Evolutionary conservation across 257 asterid genomes (phyloP).

Genomic region (Salvia miltiorrhiza): DNA sequence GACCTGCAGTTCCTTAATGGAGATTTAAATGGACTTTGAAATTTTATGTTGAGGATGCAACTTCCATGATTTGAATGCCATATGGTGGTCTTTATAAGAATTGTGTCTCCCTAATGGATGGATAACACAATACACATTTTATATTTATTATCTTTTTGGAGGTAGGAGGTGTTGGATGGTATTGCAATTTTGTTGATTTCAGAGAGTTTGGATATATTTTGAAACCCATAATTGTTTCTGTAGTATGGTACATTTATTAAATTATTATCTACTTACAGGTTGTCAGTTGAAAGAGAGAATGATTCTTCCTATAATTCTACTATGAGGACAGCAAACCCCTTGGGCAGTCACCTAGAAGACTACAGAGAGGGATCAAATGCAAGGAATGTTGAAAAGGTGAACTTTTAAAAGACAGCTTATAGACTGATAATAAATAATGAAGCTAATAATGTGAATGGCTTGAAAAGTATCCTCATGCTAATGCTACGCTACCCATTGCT

Average conservation of each 20-base stretch:
- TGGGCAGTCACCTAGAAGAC: conserved; percentile 15
- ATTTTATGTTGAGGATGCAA: neutral
- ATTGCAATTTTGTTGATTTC: neutral
- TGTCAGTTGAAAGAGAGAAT: conserved; percentile 21
- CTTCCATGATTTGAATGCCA: neutral
- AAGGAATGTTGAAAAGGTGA: conserved; percentile 28
- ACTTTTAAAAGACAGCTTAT: conserved; percentile 4
- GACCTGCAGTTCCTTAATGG: neutral
- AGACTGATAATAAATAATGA: conserved; percentile 6
- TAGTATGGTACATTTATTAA: neutral
- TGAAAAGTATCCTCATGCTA: neutral
- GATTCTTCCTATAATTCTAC: conserved; percentile 5
- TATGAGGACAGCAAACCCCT: conserved; percentile 14
- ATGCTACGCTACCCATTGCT: neutral
- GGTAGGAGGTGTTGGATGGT: neutral
- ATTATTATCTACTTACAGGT: conserved; percentile 31
- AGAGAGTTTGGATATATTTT: neutral
- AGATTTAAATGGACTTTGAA: neutral
- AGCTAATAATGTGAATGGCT: neutral
- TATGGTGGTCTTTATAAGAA: neutral
- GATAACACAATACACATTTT: neutral
- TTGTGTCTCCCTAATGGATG: neutral
- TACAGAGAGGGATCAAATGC: conserved; percentile 24
- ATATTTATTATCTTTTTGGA: neutral
- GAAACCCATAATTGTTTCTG: neutral